A percentile compares a stretch with the other conserved stretches of the same genome.
These are phyloP conservation scores for Fusarium mangiferae DNA, from an alignment of 2,329 filamentous ascomycete genomes.

Conservation along the genomic window DNA sequence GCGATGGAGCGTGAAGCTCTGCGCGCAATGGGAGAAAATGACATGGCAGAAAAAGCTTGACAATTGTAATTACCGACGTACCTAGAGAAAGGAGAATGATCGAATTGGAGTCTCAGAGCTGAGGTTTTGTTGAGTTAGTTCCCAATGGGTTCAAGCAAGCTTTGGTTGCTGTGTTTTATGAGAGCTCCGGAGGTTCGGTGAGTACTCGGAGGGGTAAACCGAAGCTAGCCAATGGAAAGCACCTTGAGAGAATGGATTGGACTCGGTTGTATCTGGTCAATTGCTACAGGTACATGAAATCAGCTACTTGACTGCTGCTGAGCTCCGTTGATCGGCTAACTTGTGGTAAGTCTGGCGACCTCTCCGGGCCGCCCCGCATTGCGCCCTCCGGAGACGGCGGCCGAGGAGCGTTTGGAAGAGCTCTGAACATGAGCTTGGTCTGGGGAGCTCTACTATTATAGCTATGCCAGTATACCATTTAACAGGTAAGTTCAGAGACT, in stretches of 20 bases:
- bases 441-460: not conserved
- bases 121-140: slow-evolving; percentile 6
- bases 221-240: slow-evolving; percentile 8
- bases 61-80: slow-evolving; percentile 21
- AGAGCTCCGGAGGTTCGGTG: slow-evolving; percentile 27
- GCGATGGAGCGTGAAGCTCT: slow-evolving; percentile 38
- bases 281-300: not conserved
- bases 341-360: slow-evolving; percentile 7
- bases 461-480: not conserved
- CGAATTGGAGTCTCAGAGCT: slow-evolving; percentile 3
- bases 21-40: slow-evolving; percentile 31
- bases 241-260: slow-evolving; percentile 8
- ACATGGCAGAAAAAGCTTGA: slow-evolving; percentile 32
- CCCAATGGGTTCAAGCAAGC: slow-evolving; percentile 16
- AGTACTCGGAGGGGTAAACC: slow-evolving; percentile 26
- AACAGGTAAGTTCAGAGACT: not conserved
- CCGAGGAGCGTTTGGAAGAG: not conserved
- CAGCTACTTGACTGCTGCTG: slow-evolving; percentile 22
- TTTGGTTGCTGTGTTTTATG: slow-evolving; percentile 16
- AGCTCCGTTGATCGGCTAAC: slow-evolving; percentile 42
- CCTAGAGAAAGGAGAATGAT: slow-evolving; percentile 15
- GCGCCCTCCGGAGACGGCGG: slow-evolving; percentile 33
- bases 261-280: not conserved
- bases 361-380: slow-evolving; percentile 24
- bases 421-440: not conserved